Evolutionary conservation across 768 basidiomycete species (phyloP).

Genomic region (Tulasnella sp.): DNA sequence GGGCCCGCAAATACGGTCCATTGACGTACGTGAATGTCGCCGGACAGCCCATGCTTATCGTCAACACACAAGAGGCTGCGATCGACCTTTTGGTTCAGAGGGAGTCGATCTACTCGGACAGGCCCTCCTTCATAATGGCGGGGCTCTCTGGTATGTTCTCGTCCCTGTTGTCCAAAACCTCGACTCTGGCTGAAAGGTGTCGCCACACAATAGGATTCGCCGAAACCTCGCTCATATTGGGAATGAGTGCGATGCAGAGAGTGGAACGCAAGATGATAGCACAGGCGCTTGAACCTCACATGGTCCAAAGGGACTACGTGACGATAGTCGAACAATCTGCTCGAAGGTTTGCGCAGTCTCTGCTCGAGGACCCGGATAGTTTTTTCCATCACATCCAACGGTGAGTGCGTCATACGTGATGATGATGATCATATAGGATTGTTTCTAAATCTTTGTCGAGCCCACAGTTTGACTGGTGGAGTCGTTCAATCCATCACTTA

Average conservation of each 20-base stretch:
- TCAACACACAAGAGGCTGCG: neutral
- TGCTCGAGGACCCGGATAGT: neutral
- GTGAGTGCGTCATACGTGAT: neutral
- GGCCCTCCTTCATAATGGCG: neutral
- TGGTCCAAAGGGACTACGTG: neutral
- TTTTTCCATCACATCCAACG: neutral
- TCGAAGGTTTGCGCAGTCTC: neutral
- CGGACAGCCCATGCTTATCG: neutral
- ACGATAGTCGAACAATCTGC: neutral
- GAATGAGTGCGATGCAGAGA: neutral
- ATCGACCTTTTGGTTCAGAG: neutral
- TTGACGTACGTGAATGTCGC: neutral
- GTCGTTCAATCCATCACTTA: neutral
- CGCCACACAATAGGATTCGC: no score
- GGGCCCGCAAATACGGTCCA: neutral
- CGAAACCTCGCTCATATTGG: neutral
- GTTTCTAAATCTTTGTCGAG: neutral
- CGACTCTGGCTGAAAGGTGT: no score
- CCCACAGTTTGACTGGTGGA: neutral
- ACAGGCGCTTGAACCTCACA: slow-evolving; percentile 1
- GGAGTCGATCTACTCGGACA: neutral
- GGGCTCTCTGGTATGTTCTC: neutral
- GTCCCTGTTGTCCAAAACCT: no score
- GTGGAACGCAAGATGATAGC: neutral
- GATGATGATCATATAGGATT: neutral